Base-by-base conservation (phyloP, 2,329 filamentous ascomycete genomes). In the Aspergillus nomiae region DNA sequence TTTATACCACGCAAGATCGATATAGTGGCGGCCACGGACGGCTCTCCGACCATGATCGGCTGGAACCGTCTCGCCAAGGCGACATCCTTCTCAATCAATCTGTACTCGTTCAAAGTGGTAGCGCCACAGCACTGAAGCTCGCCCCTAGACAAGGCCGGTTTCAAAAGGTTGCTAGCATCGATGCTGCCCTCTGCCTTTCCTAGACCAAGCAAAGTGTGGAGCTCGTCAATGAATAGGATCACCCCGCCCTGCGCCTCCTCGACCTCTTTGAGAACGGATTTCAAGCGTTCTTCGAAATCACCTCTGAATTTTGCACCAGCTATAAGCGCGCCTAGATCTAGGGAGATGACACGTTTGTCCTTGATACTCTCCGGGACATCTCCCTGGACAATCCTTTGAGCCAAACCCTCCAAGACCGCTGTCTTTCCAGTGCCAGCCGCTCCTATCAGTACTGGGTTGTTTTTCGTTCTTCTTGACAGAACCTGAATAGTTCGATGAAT, bases 331-430 rank as follows among this genome's bases (percentile, higher is more conserved):
- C 95, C 95, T 6, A 99, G 84, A 71, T 99, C 95, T 43, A 98
- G 80, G 8, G 90, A 87, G 61, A 98, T 87, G 28, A 99, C 94
- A 59, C 89, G 85, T 78, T 98, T 98, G 71, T 97, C 90, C 79
- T 97, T 97, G 76, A 99, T 90, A 69, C 92, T 96, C 78, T 98
- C 95, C 0, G 95, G 94, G 0, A 98, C 94, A 78, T 97, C 94
- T 2, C 94, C 94, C 67, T 89, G 86, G 1, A 97, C 91, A 68
- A 99, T 98, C 45, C 95, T 86, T 73, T 95, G 87, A 11, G 94
- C 94, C 45, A 98, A 82, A 1, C 94, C 94, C 79, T 98, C 94
- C 3, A 97, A 81, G 58, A 97, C 92, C 1, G 94, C 94, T 7
- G 94, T 98, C 81, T 98, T 98, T 65, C 94, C 94, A 0, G 92